Conservation (phyloP, 2,329 filamentous ascomycete genomes). For the Alternaria sp. region DNA sequence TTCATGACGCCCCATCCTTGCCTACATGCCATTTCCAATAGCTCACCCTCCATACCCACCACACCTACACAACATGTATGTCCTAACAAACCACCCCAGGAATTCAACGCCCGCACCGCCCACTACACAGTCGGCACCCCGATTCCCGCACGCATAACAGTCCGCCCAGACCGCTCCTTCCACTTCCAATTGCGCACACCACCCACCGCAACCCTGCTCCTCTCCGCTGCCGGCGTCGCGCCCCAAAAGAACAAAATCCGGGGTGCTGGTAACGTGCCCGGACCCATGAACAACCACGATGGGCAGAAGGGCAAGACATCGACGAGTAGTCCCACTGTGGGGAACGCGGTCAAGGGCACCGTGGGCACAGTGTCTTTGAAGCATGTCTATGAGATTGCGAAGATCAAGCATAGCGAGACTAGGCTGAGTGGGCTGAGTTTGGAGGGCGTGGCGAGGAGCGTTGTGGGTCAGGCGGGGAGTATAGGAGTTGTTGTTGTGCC, state of each 20-base stretch:
- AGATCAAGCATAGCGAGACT: constrained; percentile 76
- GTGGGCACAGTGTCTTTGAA: constrained; percentile 91
- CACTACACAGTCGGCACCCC: constrained; percentile 85
- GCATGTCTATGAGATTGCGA: constrained; percentile 96
- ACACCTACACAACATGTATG: background rate
- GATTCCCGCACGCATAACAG: constrained; percentile 87
- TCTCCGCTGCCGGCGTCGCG: constrained; percentile 81
- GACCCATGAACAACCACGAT: constrained; percentile 53
- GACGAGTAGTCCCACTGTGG: constrained; percentile 42
- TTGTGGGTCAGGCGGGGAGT: constrained; percentile 63
- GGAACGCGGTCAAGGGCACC: constrained; percentile 74
- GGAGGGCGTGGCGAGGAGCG: constrained; percentile 81
- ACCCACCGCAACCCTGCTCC: constrained; percentile 88
- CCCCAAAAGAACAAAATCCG: constrained; percentile 77
- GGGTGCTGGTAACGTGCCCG: constrained; percentile 69
- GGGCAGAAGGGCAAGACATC: constrained; percentile 49
- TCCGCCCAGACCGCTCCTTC: constrained; percentile 92
- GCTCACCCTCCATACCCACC: too few relatives aligned
- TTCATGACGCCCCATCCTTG: too few relatives aligned
- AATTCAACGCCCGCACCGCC: constrained; percentile 94
- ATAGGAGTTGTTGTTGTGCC: constrained; percentile 60
- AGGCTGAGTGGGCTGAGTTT: constrained; percentile 74
- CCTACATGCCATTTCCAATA: too few relatives aligned
- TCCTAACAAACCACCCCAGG: constrained; percentile 61
- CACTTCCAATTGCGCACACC: constrained; percentile 92